Base-by-base conservation (phyloP, 2,329 filamentous ascomycete genomes). In the Drechslerella stenobrocha region DNA sequence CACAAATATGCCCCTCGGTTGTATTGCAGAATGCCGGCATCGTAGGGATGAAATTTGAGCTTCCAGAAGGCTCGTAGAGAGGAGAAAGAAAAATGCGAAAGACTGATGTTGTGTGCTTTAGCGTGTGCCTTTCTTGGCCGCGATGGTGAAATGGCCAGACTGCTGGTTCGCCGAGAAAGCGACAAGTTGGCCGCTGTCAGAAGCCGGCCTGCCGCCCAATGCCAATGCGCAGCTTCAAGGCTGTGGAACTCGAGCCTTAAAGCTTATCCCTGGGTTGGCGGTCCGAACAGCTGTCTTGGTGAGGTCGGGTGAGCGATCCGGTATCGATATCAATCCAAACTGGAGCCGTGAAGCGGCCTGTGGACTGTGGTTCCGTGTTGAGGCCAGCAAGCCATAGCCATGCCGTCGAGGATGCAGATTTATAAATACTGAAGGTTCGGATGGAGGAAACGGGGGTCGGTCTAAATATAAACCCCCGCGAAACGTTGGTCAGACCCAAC, bases 391-490 rank as follows among this genome's bases (percentile, higher is more conserved):
- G 50, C 13, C 60, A 52, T 55, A n/a, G n/a, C n/a, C 48, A 58
- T 59, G 34, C 18, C 35, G 18, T 48, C 42, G 37, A 55, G 44
- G 15, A 8, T 34, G 22, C n/a, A n/a, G n/a, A n/a, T n/a, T n/a
- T 20, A 18, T 30, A 7, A 30, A 48, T 28, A 18, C 47, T 18
- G 52, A 53, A 52, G 47, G 22, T 42, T 42, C 11, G n/a, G 13
- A 42, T 18, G 34, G 42, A 8, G 23, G 22, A 22, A 32, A 35
- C n/a, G 24, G 52, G 22, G 34, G 30, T 47, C 52, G 48, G 44
- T 66, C 61, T 59, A 66, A 59, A 53, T 66, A 66, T 66, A 59
- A 55, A 44, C 53, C 34, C 53, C 55, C 44, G 52, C 48, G 53
- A 66, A 47, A 44, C 40, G 40, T 22, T n/a, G 45, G 44, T 44